Percentiles rank a stretch among this genome's conserved stretches.
These are phyloP conservation scores for Acanthamoeba castellanii DNA, from an alignment of 208 protist species.

Conservation along the genomic window DNA sequence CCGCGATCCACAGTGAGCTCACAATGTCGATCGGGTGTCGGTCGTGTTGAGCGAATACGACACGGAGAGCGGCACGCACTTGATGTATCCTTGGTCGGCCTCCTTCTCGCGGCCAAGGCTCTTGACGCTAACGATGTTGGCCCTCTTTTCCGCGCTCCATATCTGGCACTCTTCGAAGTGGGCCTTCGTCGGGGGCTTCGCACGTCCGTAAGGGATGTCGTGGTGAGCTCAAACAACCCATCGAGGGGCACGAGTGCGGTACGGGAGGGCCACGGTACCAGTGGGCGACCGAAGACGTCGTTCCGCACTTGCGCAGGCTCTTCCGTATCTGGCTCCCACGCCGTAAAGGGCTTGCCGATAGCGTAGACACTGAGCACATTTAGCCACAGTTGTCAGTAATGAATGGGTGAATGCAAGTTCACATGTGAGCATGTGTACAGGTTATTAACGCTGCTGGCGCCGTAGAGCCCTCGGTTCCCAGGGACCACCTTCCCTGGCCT, in stretches of 20 bases:
- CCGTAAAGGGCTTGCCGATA: background rate
- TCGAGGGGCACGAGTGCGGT: too few species aligned
- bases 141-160: background rate
- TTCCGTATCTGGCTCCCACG: background rate
- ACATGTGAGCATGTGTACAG: too few species aligned
- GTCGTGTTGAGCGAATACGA: too few species aligned
- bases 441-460: too few species aligned
- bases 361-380: background rate
- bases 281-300: background rate
- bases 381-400: too few species aligned
- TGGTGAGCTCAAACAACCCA: too few species aligned
- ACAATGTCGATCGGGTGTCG: too few species aligned
- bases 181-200: background rate
- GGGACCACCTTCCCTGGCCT: background rate
- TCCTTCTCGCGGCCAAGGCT: background rate
- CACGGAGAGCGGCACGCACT: background rate
- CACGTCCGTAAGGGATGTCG: background rate
- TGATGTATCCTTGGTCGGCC: background rate
- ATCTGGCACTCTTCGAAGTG: background rate
- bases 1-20: too few species aligned
- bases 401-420: too few species aligned
- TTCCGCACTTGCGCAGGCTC: background rate
- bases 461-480: too few species aligned
- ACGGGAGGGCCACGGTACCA: background rate
- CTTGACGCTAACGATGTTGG: background rate